Conservation (phyloP, 2,329 filamentous ascomycete species). For the Hyphodiscus sp. region DNA sequence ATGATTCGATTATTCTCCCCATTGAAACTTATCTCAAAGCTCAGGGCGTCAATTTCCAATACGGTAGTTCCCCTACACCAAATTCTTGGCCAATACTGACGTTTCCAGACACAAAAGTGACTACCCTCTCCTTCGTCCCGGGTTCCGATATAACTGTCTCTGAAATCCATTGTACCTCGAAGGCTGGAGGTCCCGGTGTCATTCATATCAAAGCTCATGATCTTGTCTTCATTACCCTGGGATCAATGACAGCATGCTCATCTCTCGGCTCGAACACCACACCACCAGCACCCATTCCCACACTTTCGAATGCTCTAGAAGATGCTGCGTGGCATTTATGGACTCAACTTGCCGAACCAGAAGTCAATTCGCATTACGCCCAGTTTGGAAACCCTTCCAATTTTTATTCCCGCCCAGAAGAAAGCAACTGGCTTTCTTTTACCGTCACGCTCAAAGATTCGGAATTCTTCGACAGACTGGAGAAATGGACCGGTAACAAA, state of each 20-base stretch:
- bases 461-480: conserved; percentile 27
- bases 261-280: conserved; percentile 31
- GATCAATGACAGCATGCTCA: conserved; percentile 34
- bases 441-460: conserved; percentile 33
- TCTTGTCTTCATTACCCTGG: conserved; percentile 35
- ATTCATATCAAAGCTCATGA: conserved; percentile 27
- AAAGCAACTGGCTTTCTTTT: conserved; percentile 36
- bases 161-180: conserved; percentile 10
- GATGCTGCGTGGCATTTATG: conserved; percentile 37
- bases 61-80: conserved; percentile 12
- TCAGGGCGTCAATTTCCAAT: conserved; percentile 29
- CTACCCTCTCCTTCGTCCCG: conserved; percentile 8
- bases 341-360: conserved; percentile 31
- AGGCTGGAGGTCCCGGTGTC: conserved; percentile 3
- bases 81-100: background rate
- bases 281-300: conserved; percentile 21
- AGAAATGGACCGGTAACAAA: conserved; percentile 28
- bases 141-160: conserved; percentile 5
- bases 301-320: conserved; percentile 15
- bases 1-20: conserved; percentile 31
- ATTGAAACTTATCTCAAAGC: conserved; percentile 28
- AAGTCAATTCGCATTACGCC: conserved; percentile 24
- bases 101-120: conserved; percentile 11
- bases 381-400: conserved; percentile 35
- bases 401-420: conserved; percentile 32